These are phyloP conservation scores for Calonectria montana DNA, from an alignment of 2,329 filamentous ascomycete genomes.

Conservation along the genomic window DNA sequence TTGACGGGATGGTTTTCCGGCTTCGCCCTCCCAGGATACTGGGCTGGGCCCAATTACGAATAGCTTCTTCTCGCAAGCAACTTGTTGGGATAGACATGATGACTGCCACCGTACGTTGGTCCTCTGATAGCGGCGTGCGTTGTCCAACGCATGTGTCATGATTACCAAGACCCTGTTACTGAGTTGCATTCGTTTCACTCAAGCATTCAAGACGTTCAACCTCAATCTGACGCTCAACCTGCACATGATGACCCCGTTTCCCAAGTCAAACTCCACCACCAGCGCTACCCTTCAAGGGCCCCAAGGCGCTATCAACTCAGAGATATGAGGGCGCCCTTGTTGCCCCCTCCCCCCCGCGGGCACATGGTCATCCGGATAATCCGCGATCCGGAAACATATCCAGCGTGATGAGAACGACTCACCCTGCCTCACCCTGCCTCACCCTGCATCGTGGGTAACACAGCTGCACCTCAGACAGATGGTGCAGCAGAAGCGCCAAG, in stretches of 20 bases:
- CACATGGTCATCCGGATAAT: constrained; percentile 8
- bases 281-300: constrained; percentile 10
- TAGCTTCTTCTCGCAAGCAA: background rate
- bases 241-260: constrained; percentile 9
- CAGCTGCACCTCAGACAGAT: constrained; percentile 3
- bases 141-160: background rate
- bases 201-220: background rate
- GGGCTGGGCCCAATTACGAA: constrained; percentile 11
- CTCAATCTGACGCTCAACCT: constrained; percentile 2
- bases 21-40: background rate
- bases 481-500: constrained; percentile 7
- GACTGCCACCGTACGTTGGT: background rate
- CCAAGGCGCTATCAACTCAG: background rate
- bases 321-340: background rate
- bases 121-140: background rate
- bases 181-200: constrained; percentile 3
- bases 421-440: background rate
- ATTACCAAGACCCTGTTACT: background rate
- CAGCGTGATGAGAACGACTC: constrained; percentile 2
- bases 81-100: background rate
- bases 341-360: background rate
- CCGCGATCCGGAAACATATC: constrained; percentile 18
- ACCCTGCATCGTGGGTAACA: constrained; percentile 8
- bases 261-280: constrained; percentile 10
- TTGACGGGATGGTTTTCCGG: constrained; percentile 1